Evolutionary conservation across 2,329 filamentous ascomycete genomes (phyloP).

Genomic region (Tolypocladium guangdongense): DNA sequence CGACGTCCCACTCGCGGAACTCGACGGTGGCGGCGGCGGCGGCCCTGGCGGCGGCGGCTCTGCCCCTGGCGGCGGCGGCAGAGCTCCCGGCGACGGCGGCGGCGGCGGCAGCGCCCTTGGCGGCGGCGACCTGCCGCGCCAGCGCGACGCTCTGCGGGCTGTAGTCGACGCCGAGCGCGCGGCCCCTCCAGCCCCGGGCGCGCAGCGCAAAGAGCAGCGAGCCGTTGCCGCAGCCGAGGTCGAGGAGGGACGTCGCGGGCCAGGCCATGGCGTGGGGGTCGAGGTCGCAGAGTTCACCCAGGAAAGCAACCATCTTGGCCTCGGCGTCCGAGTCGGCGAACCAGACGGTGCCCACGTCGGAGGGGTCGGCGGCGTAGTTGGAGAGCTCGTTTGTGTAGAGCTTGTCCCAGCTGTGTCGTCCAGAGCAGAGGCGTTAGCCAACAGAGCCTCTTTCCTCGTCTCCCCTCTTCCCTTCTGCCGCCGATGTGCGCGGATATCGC

Average conservation of each 20-base stretch:
- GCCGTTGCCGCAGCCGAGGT: slow-evolving; percentile 91
- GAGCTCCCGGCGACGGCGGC: slow-evolving; percentile 7
- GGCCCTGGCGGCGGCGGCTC: slow-evolving; percentile 36
- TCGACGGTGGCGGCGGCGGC: slow-evolving; percentile 19
- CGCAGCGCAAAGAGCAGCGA: slow-evolving; percentile 77
- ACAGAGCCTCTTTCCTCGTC: too few species aligned
- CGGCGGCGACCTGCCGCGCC: slow-evolving; percentile 50
- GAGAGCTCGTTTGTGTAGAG: slow-evolving; percentile 61
- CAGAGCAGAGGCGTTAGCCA: background rate
- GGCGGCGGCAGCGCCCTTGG: slow-evolving; percentile 9
- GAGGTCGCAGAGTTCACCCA: slow-evolving; percentile 32
- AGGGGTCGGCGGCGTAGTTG: slow-evolving; percentile 61
- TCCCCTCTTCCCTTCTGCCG: too few species aligned
- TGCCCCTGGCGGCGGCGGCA: slow-evolving; percentile 8
- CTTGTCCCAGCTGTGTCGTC: slow-evolving; percentile 54
- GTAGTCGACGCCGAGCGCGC: slow-evolving; percentile 83
- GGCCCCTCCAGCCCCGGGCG: slow-evolving; percentile 51
- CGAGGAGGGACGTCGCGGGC: slow-evolving; percentile 54
- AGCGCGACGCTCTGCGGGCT: slow-evolving; percentile 63
- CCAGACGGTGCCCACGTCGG: slow-evolving; percentile 85
- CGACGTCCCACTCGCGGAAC: slow-evolving; percentile 52
- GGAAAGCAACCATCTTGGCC: slow-evolving; percentile 62
- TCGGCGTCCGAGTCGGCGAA: slow-evolving; percentile 91
- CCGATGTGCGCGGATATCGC: too few species aligned
- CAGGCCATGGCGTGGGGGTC: slow-evolving; percentile 5